Conservation (phyloP, 306 rosid genomes). For the Begonia peltatifolia region DNA sequence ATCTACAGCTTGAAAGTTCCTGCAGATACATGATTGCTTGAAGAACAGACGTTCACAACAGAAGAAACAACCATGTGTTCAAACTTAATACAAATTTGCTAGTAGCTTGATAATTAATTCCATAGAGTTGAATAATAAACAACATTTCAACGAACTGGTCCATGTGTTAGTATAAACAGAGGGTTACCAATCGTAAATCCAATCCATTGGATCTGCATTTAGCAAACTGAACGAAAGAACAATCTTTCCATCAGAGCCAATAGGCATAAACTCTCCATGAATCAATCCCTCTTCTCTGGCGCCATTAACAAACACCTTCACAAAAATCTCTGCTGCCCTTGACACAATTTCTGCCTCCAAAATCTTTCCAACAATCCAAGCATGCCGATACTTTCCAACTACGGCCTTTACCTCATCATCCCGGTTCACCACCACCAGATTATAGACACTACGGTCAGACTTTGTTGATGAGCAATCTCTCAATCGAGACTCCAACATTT, state of each 20-base stretch:
- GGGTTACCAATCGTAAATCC: slow-evolving; percentile 79
- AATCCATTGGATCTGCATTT: slow-evolving; percentile 64
- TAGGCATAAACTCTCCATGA: slow-evolving; percentile 89
- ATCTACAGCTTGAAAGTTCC: slow-evolving; percentile 62
- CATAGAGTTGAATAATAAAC: no score
- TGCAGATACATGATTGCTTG: slow-evolving; percentile 17
- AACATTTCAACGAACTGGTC: no score
- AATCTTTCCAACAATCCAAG: slow-evolving; percentile 54
- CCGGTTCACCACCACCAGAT: slow-evolving; percentile 53
- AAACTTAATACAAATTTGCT: no score
- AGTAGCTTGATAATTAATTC: no score
- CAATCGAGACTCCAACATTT: slow-evolving; percentile 30
- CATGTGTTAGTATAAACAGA: not conserved
- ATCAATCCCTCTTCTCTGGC: slow-evolving; percentile 62
- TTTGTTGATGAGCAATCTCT: slow-evolving; percentile 18
- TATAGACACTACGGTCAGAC: slow-evolving; percentile 37
- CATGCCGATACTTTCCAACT: slow-evolving; percentile 78
- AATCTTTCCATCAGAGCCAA: slow-evolving; percentile 83
- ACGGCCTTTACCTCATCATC: slow-evolving; percentile 39
- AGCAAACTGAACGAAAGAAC: slow-evolving; percentile 91
- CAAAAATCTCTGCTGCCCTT: slow-evolving; percentile 58
- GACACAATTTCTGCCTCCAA: slow-evolving; percentile 36
- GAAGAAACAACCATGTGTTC: not conserved
- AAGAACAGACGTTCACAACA: not conserved
- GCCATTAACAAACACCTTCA: slow-evolving; percentile 77